phyloP scores from a whole-genome alignment of 2,329 filamentous ascomycete genomes.

The Trichoderma polysporum region DNA sequence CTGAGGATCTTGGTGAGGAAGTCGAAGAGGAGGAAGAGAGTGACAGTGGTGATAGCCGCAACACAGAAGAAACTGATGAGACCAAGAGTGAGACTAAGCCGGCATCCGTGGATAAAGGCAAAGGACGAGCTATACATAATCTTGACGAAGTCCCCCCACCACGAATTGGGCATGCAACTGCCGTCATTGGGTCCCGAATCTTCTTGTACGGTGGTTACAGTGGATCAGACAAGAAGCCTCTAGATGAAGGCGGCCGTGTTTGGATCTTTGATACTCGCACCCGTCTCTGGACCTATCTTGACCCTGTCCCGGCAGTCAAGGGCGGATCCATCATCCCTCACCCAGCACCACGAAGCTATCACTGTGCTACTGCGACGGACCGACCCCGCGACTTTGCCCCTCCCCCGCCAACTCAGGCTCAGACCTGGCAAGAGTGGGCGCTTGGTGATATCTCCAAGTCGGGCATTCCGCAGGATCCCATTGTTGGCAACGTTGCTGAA shows the following conservation, averaged over 20 bases:
- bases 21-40: constrained; percentile 2
- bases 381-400: constrained; percentile 54
- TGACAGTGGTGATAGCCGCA: constrained; percentile 1
- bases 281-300: constrained; percentile 64
- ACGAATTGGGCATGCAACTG: constrained; percentile 71
- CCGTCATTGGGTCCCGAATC: constrained; percentile 66
- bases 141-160: constrained; percentile 58
- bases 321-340: constrained; percentile 41
- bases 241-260: constrained; percentile 72
- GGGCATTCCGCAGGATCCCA: constrained; percentile 59
- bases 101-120: constrained; percentile 40
- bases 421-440: constrained; percentile 57
- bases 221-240: constrained; percentile 64
- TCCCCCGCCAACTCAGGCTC: constrained; percentile 37
- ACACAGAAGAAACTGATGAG: constrained; percentile 4
- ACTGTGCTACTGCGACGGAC: constrained; percentile 58
- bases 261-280: constrained; percentile 72
- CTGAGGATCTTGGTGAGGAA: constrained; percentile 6
- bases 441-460: constrained; percentile 54
- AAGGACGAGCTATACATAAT: constrained; percentile 33
- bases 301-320: constrained; percentile 52
- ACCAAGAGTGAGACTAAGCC: constrained; percentile 19
- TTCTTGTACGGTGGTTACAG: constrained; percentile 82
- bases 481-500: constrained; percentile 57
- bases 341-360: constrained; percentile 70